phyloP scores from a whole-genome alignment of 352 stramenopile genomes.

The Phytophthora melonis region DNA sequence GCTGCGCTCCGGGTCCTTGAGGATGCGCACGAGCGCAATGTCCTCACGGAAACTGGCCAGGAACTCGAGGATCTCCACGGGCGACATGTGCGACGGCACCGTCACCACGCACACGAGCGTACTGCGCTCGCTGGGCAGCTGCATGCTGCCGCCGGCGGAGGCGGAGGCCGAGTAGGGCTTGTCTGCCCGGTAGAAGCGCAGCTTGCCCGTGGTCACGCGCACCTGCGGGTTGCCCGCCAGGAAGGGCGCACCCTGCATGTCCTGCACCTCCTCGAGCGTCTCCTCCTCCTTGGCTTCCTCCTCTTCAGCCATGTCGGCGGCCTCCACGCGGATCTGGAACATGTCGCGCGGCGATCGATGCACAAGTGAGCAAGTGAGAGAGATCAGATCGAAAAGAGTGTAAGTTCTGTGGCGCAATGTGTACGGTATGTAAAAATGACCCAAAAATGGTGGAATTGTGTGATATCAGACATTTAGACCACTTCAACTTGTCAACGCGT shows the following conservation, averaged over 20 bases:
- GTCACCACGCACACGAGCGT: constrained; percentile 86
- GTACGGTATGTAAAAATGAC: neutral
- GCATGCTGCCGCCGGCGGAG: constrained; percentile 25
- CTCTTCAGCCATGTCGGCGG: constrained; percentile 49
- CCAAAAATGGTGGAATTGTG: neutral
- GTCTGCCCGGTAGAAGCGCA: constrained; percentile 86
- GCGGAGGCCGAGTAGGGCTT: constrained; percentile 47
- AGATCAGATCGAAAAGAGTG: neutral
- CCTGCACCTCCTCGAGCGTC: constrained; percentile 25
- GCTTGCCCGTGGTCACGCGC: constrained; percentile 74
- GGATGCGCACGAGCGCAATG: constrained; percentile 80
- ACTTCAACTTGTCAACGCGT: too few relatives aligned
- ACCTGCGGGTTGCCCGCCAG: constrained; percentile 85
- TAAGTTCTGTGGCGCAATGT: neutral
- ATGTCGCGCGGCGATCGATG: constrained; percentile 37
- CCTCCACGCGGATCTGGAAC: constrained; percentile 90
- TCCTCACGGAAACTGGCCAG: constrained; percentile 76
- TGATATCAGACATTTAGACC: neutral
- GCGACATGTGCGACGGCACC: constrained; percentile 86
- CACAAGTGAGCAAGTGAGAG: neutral
- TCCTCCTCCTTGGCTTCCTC: constrained; percentile 52
- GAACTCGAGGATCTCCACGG: constrained; percentile 88
- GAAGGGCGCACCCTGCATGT: constrained; percentile 56
- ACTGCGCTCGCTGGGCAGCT: constrained; percentile 75
- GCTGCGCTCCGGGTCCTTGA: constrained; percentile 82